Percentiles rank a stretch among this genome's conserved stretches.
phyloP scores from a whole-genome alignment of 2,329 filamentous ascomycete genomes.

The Ascocoryne sarcoides region DNA sequence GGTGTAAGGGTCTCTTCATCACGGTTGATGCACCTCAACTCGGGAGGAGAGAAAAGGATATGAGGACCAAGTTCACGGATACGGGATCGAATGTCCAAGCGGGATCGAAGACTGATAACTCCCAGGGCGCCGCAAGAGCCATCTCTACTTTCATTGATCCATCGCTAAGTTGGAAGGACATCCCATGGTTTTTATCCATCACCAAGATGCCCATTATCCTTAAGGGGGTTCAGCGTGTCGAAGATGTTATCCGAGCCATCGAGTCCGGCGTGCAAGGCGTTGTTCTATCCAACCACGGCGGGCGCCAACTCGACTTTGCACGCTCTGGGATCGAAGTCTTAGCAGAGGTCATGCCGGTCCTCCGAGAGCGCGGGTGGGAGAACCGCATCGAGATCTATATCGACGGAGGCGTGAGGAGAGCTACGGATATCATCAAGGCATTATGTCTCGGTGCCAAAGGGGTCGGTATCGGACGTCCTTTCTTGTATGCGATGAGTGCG shows the following conservation, averaged over 20 bases:
- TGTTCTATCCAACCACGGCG: constrained; percentile 92
- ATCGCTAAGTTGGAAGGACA: constrained; percentile 83
- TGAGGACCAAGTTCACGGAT: constrained; percentile 87
- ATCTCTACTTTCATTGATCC: constrained; percentile 98
- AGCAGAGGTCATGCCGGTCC: constrained; percentile 84
- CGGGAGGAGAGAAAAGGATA: constrained; percentile 92
- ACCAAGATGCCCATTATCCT: constrained; percentile 93
- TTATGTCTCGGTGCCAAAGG: constrained; percentile 85
- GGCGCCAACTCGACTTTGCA: constrained; percentile 86
- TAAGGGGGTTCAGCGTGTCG: constrained; percentile 93
- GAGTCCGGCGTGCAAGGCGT: constrained; percentile 79
- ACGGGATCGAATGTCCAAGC: constrained; percentile 73
- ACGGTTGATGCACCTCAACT: constrained; percentile 96
- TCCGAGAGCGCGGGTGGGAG: constrained; percentile 64
- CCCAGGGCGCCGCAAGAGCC: constrained; percentile 85
- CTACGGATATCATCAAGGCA: constrained; percentile 92
- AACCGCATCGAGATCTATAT: constrained; percentile 78
- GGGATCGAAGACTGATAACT: constrained; percentile 69
- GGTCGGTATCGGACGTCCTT: constrained; percentile 89
- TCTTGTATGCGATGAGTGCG: constrained; percentile 91
- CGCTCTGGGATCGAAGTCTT: constrained; percentile 84
- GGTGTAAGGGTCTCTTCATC: constrained; percentile 95
- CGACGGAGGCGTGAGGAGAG: constrained; percentile 82
- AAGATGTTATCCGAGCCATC: constrained; percentile 84
- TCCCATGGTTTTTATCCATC: constrained; percentile 84